A percentile compares a stretch with the other conserved stretches of the same genome.
Conservation (phyloP, 2,329 filamentous ascomycete genomes). For the Cercospora citrullina region DNA sequence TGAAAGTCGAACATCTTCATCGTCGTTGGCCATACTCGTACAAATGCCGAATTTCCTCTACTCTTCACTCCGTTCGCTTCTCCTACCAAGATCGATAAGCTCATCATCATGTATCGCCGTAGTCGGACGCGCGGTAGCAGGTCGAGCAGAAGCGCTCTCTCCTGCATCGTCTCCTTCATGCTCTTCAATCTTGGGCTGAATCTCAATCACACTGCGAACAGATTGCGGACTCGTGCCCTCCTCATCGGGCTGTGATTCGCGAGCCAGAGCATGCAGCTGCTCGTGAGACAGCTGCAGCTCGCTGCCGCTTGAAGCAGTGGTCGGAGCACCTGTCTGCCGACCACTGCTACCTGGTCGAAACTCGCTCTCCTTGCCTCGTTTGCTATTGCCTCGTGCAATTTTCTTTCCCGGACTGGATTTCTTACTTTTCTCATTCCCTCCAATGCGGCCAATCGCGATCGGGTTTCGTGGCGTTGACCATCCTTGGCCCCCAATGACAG, state of each 20-base stretch:
- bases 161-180: conserved; percentile 13
- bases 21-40: conserved; percentile 5
- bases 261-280: conserved; percentile 15
- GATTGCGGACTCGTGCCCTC: conserved; percentile 28
- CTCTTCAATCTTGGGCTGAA: conserved; percentile 9
- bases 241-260: conserved; percentile 7
- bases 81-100: conserved; percentile 10
- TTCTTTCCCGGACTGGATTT: conserved; percentile 34
- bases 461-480: conserved; percentile 31
- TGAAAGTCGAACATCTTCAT: neutral
- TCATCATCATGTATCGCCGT: conserved; percentile 22
- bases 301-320: conserved; percentile 7
- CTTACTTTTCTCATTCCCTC: conserved; percentile 28
- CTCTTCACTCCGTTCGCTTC: neutral
- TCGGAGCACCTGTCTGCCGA: conserved; percentile 12
- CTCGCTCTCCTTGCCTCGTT: conserved; percentile 28
- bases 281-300: conserved; percentile 16
- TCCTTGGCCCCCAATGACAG: conserved; percentile 11
- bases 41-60: neutral
- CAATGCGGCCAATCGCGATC: conserved; percentile 25
- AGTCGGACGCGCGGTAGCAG: conserved; percentile 5
- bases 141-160: conserved; percentile 13
- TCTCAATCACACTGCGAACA: conserved; percentile 27
- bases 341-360: conserved; percentile 21
- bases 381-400: conserved; percentile 19